Evolutionary conservation across 2,329 filamentous ascomycete genomes (phyloP), one percentile per base, ranked within the genome.

Genomic region (Diplodia mutila): DNA sequence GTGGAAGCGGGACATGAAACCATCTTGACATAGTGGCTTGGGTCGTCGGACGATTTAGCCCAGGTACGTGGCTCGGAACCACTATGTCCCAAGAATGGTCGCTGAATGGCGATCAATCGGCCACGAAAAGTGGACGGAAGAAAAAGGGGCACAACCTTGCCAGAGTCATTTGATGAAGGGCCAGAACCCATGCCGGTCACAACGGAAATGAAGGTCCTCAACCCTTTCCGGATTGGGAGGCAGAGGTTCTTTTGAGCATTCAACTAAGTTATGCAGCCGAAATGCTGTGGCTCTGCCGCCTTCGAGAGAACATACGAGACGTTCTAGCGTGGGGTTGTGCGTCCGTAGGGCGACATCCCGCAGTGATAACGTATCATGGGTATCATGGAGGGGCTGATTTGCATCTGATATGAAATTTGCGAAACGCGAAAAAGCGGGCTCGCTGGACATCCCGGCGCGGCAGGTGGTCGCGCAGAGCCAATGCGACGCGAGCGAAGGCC

Each of bases 291-390:
- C 54, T 67, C 73, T 73, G 72, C 72, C 37, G 52, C 32, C 37
- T 48, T 66, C 64, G 34, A 59, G 34, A 57, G 53, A 57, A 54
- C 51, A 55, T 72, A 72, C 70, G 65, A 76, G 74, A 69, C 63
- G 72, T 72, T 67, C 72, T 79, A 79, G 77, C 74, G 77, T 73
- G 76, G 75, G 74, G 76, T 72, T 69, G 67, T 70, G 68, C 68
- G 51, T 63, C 59, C 25, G 59, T 63, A 63, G 59, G 59, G 59
- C 59, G 46, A 63, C 29, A 63, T 61, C 61, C 51, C 51, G 48
- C 61, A 65, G 49, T 54, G 61, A 65, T 65, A 53, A 65, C 61
- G 48, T 25, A 46, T 46, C 42, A 42, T 42, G 16, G n/a, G 49
- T 23, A 61, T 49, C 57, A 53, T 54, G 61, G 61, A 65, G 61